Percentiles rank a stretch among this genome's conserved stretches.
Evolutionary conservation across 768 basidiomycete genomes (phyloP).

Genomic region (Pleurotus sapidus): DNA sequence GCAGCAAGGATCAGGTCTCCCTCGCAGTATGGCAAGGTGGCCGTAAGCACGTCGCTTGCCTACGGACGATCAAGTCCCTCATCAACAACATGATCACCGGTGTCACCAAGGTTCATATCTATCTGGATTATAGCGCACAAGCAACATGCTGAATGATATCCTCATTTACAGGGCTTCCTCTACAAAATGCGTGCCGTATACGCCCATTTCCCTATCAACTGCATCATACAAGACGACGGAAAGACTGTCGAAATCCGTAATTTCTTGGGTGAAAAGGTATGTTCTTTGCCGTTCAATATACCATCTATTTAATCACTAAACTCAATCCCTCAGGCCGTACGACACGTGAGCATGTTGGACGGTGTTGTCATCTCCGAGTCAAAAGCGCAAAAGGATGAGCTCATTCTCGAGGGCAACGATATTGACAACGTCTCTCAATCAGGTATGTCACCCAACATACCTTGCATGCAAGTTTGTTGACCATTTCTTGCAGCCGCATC

Average conservation of each 20-base stretch:
- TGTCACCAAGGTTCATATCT: conserved; percentile 80
- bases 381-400: conserved; percentile 91
- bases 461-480: not conserved
- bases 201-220: conserved; percentile 99
- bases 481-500: conserved; percentile 65
- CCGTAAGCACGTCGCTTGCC: conserved; percentile 97
- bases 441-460: conserved; percentile 40
- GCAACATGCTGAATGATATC: not conserved
- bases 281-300: conserved; percentile 11
- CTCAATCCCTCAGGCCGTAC: conserved; percentile 65
- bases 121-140: too few species aligned
- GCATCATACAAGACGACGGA: conserved; percentile 83
- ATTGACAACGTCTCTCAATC: conserved; percentile 97
- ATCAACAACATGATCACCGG: conserved; percentile 98
- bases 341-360: conserved; percentile 87
- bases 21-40: conserved; percentile 98
- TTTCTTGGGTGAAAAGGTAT: conserved; percentile 91
- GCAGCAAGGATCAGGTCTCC: conserved; percentile 75
- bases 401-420: conserved; percentile 93
- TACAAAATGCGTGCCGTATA: conserved; percentile 99
- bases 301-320: not conserved
- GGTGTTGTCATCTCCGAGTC: conserved; percentile 87
- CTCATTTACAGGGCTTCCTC: conserved; percentile 78
- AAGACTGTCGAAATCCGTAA: conserved; percentile 84
- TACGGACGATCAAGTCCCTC: conserved; percentile 92